Evolutionary conservation across 2,329 filamentous ascomycete genomes (phyloP), one percentile per base, ranked within the genome.

Genomic region (Fusarium sp.): DNA sequence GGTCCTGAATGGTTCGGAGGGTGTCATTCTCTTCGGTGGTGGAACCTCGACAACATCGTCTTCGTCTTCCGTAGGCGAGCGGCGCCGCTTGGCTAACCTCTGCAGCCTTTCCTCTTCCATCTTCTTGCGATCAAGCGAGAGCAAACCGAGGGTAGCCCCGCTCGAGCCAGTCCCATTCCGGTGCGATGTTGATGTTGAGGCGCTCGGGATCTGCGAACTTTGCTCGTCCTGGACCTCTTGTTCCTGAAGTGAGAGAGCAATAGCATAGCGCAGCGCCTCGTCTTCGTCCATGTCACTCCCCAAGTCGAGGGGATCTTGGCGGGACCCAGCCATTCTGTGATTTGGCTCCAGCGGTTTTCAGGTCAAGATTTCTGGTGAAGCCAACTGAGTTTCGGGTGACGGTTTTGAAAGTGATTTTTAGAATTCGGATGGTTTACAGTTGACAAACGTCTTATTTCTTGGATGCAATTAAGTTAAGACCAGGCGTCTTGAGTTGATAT

Each of bases 41-140:
- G 76, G 76, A 34, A 74, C 63, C 40, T 79, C 76, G 17, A 73
- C 63, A 34, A 72, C 65, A 62, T 77, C 74, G 50, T 75, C 72
- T 20, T 75, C 74, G 34, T 76, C 74, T 26, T 64, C 61, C 31
- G 63, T 48, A 36, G 68, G 49, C 28, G 69, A 58, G 44, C 77
- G 73, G 48, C 68, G 75, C 36, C 77, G 86, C 78, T 95, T 92
- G 43, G 85, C 85, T 39, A 90, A 78, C 71, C 95, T 87, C 22
- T 88, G 90, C 15, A 97, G 85, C 40, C 95, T 89, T 76, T 97
- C 94, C 73, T 90, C 85, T 78, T 98, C 95, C 93, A 97, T 96
- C 53, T 89, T 87, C 78, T 90, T 93, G 36, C 95, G 88, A 80
- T 97, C 87, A 2, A 97, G 79, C 5, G 86, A 86, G 6, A 86